Base-by-base conservation (phyloP, 2,329 filamentous ascomycete species). In the Hypoxylon sp. region DNA sequence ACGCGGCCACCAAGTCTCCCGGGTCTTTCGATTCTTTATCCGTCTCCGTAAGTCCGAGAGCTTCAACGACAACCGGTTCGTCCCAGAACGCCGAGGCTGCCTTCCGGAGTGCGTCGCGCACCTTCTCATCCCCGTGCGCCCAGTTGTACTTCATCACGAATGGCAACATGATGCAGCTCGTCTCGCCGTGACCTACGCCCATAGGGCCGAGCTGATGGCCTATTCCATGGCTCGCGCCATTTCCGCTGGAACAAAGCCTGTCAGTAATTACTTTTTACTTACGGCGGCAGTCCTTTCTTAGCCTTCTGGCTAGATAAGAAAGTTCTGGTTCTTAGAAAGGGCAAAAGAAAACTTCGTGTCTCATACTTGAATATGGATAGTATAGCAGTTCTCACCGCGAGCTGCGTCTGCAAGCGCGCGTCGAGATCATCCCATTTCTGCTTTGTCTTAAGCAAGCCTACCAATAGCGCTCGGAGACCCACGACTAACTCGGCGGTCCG, bases 221-320 rank as follows among this genome's bases (percentile, higher is more conserved):
- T 39, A 74, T 74, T 5, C 73, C 73, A 14, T 74, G 73, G 9
- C 66, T 70, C 2, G 73, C 73, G 10, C 73, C 71, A 31, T 72
- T 62, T 10, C 59, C 60, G 19, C 67, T 62, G 5, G 35, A 5
- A 14, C 4, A 10, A 22, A 22, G 39, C 19, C 8, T 22, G 39
- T 44, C 17, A 44, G 39, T 22, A 10, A 44, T 22, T 44, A 22
- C 17, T 22, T 44, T 8, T 22, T 11, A 5, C 11, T 44, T 8
- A 44, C 2, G 17, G 39, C 1, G 17, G 13, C 5, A 31, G 29
- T 31, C 29, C 29, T 31, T 31, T 31, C 29, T 31, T 31, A 31
- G 29, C 29, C 29, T 6, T 5, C 8, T 31, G 29, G 5, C 29
- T 6, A 6, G 29, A 9, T 9, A 31, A 31, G 29, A 9, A 31